Evolutionary conservation across 108 stramenopile genomes (phyloP).

Genomic region (Parietichytrium sp.): DNA sequence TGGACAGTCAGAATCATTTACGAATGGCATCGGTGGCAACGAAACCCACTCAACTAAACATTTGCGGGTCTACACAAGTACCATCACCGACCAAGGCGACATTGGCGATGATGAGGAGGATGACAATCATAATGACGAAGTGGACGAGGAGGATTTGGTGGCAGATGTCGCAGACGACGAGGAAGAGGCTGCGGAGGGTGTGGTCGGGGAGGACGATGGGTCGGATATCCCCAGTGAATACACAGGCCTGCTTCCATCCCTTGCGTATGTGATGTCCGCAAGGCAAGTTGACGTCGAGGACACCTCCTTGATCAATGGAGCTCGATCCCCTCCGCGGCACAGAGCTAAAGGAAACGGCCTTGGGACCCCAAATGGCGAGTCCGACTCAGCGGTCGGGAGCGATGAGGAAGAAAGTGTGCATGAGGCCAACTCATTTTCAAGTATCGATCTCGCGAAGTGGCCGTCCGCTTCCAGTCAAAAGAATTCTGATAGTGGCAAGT

Average conservation of each 20-base stretch:
- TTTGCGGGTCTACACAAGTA: background rate
- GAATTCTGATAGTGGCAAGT: too few relatives aligned
- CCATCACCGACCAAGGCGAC: background rate
- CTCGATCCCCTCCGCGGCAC: too few relatives aligned
- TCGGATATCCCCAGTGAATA: conserved; percentile 14
- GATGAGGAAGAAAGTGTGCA: too few relatives aligned
- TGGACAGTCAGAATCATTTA: too few relatives aligned
- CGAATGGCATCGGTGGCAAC: background rate
- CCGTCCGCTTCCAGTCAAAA: too few relatives aligned
- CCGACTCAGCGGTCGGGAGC: too few relatives aligned
- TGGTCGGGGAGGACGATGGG: background rate
- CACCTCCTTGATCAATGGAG: too few relatives aligned
- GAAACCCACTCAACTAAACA: background rate
- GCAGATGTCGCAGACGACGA: conserved; percentile 26
- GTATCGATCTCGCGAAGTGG: too few relatives aligned
- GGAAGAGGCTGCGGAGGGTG: background rate
- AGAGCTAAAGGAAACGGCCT: too few relatives aligned
- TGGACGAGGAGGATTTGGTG: background rate
- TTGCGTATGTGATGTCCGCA: conserved; percentile 24
- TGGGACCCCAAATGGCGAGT: too few relatives aligned
- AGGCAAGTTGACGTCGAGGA: background rate
- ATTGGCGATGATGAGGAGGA: background rate
- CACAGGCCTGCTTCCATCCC: background rate
- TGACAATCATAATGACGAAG: background rate
- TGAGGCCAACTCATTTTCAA: too few relatives aligned